phyloP scores from a whole-genome alignment of 768 basidiomycete genomes.

The Solioccasus polychromus region DNA sequence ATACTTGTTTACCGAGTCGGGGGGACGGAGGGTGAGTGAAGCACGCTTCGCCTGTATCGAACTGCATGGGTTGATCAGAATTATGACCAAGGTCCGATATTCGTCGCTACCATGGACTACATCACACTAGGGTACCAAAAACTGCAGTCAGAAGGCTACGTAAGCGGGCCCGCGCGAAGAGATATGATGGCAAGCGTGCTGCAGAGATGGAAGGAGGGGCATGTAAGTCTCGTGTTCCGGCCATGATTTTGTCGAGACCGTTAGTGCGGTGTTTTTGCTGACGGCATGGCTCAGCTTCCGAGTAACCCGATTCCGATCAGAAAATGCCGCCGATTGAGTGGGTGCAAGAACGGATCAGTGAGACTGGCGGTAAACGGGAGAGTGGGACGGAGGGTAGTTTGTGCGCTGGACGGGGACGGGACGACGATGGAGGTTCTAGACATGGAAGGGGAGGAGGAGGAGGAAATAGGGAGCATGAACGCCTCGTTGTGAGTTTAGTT shows the following conservation, averaged over 20 bases:
- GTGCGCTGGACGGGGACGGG: conserved; percentile 66
- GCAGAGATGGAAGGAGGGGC: conserved; percentile 55
- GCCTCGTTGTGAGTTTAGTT: conserved; percentile 28
- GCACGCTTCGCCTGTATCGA: conserved; percentile 16
- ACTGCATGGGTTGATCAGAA: conserved; percentile 31
- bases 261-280: conserved; percentile 29
- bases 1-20: conserved; percentile 60
- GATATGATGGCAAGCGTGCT: conserved; percentile 60
- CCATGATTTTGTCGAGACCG: conserved; percentile 30
- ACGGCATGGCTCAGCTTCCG: conserved; percentile 44
- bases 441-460: conserved; percentile 62
- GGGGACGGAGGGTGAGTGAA: conserved; percentile 45
- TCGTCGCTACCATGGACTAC: conserved; percentile 65
- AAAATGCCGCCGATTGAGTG: conserved; percentile 53
- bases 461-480: no score
- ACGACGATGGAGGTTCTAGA: conserved; percentile 69
- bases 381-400: conserved; percentile 69
- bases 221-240: conserved; percentile 50
- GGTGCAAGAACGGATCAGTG: conserved; percentile 50
- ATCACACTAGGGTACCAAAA: conserved; percentile 56
- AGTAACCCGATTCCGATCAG: conserved; percentile 50
- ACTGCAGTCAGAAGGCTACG: conserved; percentile 46
- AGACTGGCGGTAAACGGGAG: conserved; percentile 73
- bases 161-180: conserved; percentile 56
- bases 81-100: conserved; percentile 44